Conservation (phyloP, 1,284 basidiomycete genomes). For the Puccinia triticina region DNA sequence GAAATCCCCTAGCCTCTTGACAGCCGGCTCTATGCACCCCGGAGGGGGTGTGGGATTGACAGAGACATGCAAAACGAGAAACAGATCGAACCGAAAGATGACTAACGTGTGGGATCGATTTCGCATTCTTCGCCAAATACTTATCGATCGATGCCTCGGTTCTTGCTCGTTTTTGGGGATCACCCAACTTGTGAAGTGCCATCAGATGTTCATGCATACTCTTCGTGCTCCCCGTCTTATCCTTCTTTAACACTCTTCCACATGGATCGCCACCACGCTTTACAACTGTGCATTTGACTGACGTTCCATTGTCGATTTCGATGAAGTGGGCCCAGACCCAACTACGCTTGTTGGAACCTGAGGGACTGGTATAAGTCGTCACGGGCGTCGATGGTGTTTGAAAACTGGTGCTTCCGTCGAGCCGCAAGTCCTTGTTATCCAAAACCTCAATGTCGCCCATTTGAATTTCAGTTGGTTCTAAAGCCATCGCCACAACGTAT, state of each 20-base stretch:
- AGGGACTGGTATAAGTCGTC: slow-evolving; percentile 30
- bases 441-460: slow-evolving; percentile 27
- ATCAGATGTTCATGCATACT: slow-evolving; percentile 38
- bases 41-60: neutral
- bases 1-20: neutral
- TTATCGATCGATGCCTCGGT: slow-evolving; percentile 30
- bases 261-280: slow-evolving; percentile 28
- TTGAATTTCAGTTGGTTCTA: slow-evolving; percentile 18
- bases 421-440: slow-evolving; percentile 14
- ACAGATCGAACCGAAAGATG: neutral
- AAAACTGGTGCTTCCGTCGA: slow-evolving; percentile 28
- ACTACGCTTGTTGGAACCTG: slow-evolving; percentile 24
- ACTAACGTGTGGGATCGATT: slow-evolving; percentile 27
- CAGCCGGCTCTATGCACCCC: neutral
- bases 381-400: slow-evolving; percentile 5
- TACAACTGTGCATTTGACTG: slow-evolving; percentile 25
- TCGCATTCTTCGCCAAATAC: slow-evolving; percentile 2
- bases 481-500: neutral
- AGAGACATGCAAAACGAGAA: neutral
- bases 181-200: slow-evolving; percentile 29
- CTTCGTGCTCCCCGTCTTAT: slow-evolving; percentile 33
- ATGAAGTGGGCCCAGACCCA: slow-evolving; percentile 34
- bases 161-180: slow-evolving; percentile 34
- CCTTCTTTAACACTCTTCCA: slow-evolving; percentile 36
- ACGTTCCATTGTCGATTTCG: slow-evolving; percentile 28